A percentile compares a stretch with the other conserved stretches of the same genome.
These are phyloP conservation scores for Meyerozyma elateridarum DNA, from an alignment of 1,139 yeast genomes.

Conservation along the genomic window DNA sequence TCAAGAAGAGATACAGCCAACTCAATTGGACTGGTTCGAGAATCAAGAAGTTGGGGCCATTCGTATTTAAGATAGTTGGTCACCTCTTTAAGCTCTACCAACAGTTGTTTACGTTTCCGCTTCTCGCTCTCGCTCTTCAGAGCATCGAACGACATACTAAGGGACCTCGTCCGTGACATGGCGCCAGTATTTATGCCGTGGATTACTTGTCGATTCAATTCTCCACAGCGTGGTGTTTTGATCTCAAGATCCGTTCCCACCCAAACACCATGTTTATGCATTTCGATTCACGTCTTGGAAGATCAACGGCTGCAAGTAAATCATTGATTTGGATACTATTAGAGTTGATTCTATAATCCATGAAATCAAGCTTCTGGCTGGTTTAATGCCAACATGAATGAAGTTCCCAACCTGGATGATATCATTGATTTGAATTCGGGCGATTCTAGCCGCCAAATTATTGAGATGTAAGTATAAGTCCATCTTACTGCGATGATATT, in stretches of 20 bases:
- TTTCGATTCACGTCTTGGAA: too few relatives aligned
- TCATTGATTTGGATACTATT: too few relatives aligned
- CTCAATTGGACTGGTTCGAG: constrained; percentile 69
- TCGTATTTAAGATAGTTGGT: constrained; percentile 38
- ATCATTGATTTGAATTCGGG: constrained; percentile 3
- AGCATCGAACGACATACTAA: constrained; percentile 20
- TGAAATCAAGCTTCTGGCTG: too few relatives aligned
- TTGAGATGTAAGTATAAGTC: constrained; percentile 12
- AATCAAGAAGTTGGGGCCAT: constrained; percentile 36
- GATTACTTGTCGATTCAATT: neutral
- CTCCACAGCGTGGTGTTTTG: too few relatives aligned
- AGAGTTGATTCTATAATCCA: too few relatives aligned
- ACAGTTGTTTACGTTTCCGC: constrained; percentile 24
- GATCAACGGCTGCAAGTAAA: too few relatives aligned
- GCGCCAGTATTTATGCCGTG: neutral
- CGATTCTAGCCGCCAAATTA: constrained; percentile 10
- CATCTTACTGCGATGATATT: neutral
- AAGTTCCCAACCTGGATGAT: constrained; percentile 5
- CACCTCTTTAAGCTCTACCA: constrained; percentile 34
- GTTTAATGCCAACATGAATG: too few relatives aligned
- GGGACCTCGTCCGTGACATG: constrained; percentile 19
- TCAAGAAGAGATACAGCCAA: constrained; percentile 78
- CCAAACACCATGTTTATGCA: too few relatives aligned
- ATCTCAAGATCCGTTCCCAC: too few relatives aligned
- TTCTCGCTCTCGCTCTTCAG: constrained; percentile 14